phyloP scores from a whole-genome alignment of 2,329 filamentous ascomycete species.

The Cladosporium colombiae region DNA sequence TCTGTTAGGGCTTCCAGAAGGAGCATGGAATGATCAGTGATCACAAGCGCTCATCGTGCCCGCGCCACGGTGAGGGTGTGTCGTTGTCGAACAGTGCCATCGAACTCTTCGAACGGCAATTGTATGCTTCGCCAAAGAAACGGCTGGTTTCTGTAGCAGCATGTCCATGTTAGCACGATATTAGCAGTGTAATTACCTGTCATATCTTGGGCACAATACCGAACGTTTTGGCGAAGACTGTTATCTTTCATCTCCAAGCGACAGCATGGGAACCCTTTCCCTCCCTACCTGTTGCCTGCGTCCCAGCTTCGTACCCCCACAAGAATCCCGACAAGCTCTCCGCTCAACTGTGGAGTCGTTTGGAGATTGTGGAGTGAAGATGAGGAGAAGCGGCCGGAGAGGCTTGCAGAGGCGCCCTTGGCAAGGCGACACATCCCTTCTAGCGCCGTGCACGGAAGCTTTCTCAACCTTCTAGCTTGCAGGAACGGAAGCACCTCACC shows the following conservation, averaged over 20 bases:
- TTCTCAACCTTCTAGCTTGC: background rate
- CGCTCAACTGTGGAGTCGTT: background rate
- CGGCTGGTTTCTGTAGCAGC: background rate
- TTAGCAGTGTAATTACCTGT: background rate
- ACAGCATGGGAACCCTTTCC: background rate
- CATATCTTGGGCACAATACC: background rate
- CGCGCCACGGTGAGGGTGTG: background rate
- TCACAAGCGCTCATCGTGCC: background rate
- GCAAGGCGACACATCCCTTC: background rate
- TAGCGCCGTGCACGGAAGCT: slow-evolving; percentile 1
- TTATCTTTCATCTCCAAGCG: background rate
- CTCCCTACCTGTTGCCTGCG: background rate
- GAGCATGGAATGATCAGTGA: background rate
- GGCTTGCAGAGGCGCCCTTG: slow-evolving; percentile 4
- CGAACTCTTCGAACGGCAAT: background rate
- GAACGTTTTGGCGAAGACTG: background rate
- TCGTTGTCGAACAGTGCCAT: background rate
- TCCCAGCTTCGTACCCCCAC: background rate
- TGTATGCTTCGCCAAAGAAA: background rate
- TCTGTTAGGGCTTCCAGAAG: background rate
- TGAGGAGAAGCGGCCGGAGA: slow-evolving; percentile 3
- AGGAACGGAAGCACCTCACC: background rate
- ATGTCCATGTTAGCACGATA: background rate
- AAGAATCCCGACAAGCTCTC: background rate
- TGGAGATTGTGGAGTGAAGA: slow-evolving; percentile 9